phyloP scores from a whole-genome alignment of 371 early-diverging fungal genomes.

The Mucor mucedo region DNA sequence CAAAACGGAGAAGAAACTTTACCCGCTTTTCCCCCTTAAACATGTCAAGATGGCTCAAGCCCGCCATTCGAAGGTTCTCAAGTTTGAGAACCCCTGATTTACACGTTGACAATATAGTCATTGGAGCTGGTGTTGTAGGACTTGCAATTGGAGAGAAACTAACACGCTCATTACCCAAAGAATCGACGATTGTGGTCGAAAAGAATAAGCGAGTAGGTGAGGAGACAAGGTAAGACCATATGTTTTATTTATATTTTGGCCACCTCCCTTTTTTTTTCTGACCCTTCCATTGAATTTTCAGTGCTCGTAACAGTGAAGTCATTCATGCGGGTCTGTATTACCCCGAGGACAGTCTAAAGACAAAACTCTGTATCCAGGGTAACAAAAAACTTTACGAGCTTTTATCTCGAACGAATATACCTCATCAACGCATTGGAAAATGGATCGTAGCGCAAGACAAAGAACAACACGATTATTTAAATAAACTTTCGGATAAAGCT shows the following conservation, averaged over 20 bases:
- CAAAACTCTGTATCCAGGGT: conserved; percentile 81
- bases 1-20: not conserved
- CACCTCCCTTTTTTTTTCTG: not conserved
- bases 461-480: conserved; percentile 61
- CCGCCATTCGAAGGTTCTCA: conserved; percentile 78
- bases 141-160: conserved; percentile 74
- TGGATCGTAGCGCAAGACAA: conserved; percentile 79
- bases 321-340: conserved; percentile 94
- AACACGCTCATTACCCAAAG: conserved; percentile 43
- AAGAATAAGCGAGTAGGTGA: conserved; percentile 67
- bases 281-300: conserved; percentile 17
- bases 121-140: conserved; percentile 86
- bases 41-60: not conserved
- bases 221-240: conserved; percentile 66
- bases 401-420: conserved; percentile 53
- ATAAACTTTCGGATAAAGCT: conserved; percentile 65
- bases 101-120: conserved; percentile 72
- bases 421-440: conserved; percentile 68
- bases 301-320: conserved; percentile 91
- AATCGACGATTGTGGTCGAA: conserved; percentile 68
- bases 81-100: conserved; percentile 38
- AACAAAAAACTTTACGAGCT: conserved; percentile 72
- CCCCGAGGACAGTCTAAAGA: conserved; percentile 78
- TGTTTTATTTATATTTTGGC: not conserved
- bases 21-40: not conserved